Base-by-base conservation (phyloP, 2,329 filamentous ascomycete species). In the Aspergillus amoenus region DNA sequence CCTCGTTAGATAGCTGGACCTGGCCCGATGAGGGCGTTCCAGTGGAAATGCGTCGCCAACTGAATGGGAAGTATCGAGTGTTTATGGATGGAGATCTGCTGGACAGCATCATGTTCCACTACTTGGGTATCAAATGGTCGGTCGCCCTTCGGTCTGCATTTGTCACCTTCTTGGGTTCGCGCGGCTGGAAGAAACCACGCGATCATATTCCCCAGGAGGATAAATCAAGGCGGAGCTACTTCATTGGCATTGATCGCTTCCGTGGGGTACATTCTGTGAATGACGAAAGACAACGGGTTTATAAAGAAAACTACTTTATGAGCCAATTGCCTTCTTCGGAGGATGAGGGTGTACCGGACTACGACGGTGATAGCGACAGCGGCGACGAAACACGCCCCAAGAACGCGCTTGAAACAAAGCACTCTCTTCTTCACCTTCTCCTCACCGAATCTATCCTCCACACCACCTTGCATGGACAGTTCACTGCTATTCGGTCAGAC, bases 1-100 rank as follows among this genome's bases (percentile, higher is more conserved):
- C 76, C 0, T 74, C 78, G 6, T 66, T 85, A 2, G 75, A 80
- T 18, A 79, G 70, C 22, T 86, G 83, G 83, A 66, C 71, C 12
- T 86, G 83, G 82, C 74, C 73, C 15, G 65, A 70, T 2, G 68
- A 71, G 4, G 77, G 74, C 4, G 73, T 83, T 7, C 71, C 76
- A 1, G 64, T 84, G 2, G 74, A 81, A 45, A 79, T 81, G 74
- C 76, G 82, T 37, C 77, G 80, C 7, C 79, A 83, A 51, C 65
- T 85, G 37, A 84, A 83, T 61, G 81, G 82, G 3, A 81, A 82
- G 58, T 87, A 86, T 64, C 76, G 83, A 2, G 80, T 85, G 24
- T 84, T 79, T 64, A 83, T 84, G 75, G 81, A 85, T 49, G 81
- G 83, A 61, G 84, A 87, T 59, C 72, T 84, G 18, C 76, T 84